Conservation (phyloP, 192 early-diverging fungal genomes). For the Backusella westeae region DNA sequence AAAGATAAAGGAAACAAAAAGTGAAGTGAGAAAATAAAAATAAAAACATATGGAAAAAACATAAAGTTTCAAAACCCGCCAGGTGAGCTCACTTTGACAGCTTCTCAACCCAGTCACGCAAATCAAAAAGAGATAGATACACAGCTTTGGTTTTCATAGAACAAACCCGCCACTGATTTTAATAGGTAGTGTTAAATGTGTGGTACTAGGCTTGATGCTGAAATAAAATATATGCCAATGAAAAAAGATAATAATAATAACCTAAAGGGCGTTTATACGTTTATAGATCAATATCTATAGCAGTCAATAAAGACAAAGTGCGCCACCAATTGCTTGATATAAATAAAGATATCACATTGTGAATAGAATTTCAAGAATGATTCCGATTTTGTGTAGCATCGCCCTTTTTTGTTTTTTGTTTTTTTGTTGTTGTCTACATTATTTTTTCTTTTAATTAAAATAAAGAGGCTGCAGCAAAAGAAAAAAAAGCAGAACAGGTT, state of each 20-base stretch:
- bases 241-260: neutral
- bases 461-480: neutral
- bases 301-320: neutral
- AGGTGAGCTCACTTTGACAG: neutral
- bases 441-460: neutral
- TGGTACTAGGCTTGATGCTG: neutral
- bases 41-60: neutral
- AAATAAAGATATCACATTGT: neutral
- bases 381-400: neutral
- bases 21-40: neutral
- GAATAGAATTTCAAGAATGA: neutral
- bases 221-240: neutral
- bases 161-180: neutral
- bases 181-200: neutral
- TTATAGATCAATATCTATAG: neutral
- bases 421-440: neutral
- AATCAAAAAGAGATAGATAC: neutral
- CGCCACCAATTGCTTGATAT: neutral
- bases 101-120: neutral
- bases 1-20: neutral
- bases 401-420: neutral
- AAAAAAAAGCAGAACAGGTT: neutral
- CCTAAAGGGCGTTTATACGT: neutral
- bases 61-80: neutral
- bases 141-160: neutral